Evolutionary conservation across 2,329 filamentous ascomycete genomes (phyloP), one percentile per base, ranked within the genome.

Genomic region (Talaromyces pinophilus): DNA sequence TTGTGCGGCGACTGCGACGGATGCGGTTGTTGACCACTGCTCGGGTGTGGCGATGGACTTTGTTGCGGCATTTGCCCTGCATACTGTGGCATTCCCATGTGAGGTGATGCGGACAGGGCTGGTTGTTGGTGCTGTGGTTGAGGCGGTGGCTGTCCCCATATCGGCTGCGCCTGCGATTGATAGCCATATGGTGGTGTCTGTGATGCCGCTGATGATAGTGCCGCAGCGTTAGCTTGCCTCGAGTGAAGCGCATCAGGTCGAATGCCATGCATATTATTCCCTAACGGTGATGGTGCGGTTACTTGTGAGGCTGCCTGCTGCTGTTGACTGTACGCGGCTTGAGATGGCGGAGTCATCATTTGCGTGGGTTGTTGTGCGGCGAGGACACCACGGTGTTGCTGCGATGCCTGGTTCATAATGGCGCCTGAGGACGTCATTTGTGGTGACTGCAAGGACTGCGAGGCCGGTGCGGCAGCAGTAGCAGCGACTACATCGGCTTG

Each of bases 261-360:
- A 76, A 87, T 80, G 74, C 82, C 80, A 44, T 88, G 87, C 69
- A 87, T 86, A 80, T 90, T 88, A 74, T 86, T 85, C 79, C 91
- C 87, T 77, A 92, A 88, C 28, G 88, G 88, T 28, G 92, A 89
- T 75, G 92, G 90, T 35, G 86, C 86, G 30, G 86, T 86, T 75
- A 93, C 87, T 46, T 89, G 84, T 73, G 87, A 89, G 74, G 91
- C 91, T 42, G 89, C 85, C 74, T 91, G 88, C 61, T 89, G 83
- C 63, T 91, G 86, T 73, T 89, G 90, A 63, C 89, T 87, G 78
- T 93, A 96, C 1, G 86, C 73, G 68, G 72, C 83, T n/a, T 65
- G 66, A 35, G 62, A 63, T 68, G 84, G 84, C 81, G 86, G 71
- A 78, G 86, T 70, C 70, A 83, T 80, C 73, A 84, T 79, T 44